Evolutionary conservation across 306 rosid species (phyloP), one percentile per base, ranked within the genome.

Genomic region (Dryas alaskensis): DNA sequence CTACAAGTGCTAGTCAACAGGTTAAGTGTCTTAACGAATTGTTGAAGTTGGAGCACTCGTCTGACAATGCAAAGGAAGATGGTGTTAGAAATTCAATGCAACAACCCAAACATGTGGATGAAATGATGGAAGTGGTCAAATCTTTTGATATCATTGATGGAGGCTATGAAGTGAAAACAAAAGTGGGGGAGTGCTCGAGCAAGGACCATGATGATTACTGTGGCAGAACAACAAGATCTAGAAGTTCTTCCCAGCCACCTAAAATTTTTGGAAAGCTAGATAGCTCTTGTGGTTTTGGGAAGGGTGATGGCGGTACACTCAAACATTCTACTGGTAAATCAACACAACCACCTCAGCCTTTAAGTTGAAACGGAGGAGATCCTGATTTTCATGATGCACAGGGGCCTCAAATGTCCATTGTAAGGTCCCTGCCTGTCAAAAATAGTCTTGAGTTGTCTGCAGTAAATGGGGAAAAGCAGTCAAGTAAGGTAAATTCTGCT

Each of bases 1-100:
- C 87, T 76, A 75, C 73, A 74, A 80, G 69, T 82, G 78, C 84
- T 63, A 69, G 73, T 7, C 46, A 60, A 46, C 80, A 70, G 58
- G 53, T 45, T 65, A 80, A 60, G 4, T 40, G 27, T 73, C 59
- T 19, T 60, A 50, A 67, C 40, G 72, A 79, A 70, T 67, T 77
- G 39, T 47, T 74, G 74, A 78, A 77, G 77, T 53, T 40, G 69
- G 88, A 78, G 52, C 64, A 65, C 62, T 16, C 80, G 65, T 72
- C 52, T 13, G 76, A 53, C 52, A 64, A 77, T 63, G 67, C 48
- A 63, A 73, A 71, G 42, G 76, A 57, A 60, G 78, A 61, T 70
- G 86, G 57, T 71, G 54, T 19, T 31, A 52, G 51, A 43, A 54
- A 67, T 82, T 65, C 4, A 43, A 50, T 58, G 71, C 76, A 54